Percentiles rank a stretch among this genome's conserved stretches.
Conservation (phyloP, 2,329 filamentous ascomycete species). For the Juglanconis oblonga region DNA sequence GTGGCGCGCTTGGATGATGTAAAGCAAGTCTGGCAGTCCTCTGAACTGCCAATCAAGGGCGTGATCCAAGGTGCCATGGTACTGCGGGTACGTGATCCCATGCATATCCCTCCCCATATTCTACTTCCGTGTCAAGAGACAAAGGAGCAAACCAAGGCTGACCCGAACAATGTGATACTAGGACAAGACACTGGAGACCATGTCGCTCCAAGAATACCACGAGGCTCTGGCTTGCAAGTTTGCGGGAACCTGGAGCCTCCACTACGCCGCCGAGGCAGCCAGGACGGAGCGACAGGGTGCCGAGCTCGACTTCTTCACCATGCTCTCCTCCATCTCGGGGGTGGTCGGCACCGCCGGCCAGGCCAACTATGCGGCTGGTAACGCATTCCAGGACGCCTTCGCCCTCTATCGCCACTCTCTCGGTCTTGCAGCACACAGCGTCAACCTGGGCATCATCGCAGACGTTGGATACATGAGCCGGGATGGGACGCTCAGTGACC, state of each 20-base stretch:
- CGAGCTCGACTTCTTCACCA: conserved; percentile 34
- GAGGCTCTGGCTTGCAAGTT: conserved; percentile 34
- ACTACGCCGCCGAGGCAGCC: conserved; percentile 24
- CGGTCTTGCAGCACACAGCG: conserved; percentile 30
- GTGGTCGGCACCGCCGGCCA: conserved; percentile 23
- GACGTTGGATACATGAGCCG: conserved; percentile 23
- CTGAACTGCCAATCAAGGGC: not conserved
- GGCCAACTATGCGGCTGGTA: conserved; percentile 34
- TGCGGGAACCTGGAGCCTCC: conserved; percentile 36
- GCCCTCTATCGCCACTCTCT: conserved; percentile 27
- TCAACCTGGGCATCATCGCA: conserved; percentile 34
- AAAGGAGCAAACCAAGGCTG: not conserved
- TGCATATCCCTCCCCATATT: not conserved
- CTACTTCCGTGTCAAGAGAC: not conserved
- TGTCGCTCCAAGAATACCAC: not conserved
- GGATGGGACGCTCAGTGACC: not conserved
- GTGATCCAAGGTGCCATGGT: conserved; percentile 10
- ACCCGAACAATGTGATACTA: not conserved
- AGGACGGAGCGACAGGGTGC: conserved; percentile 8
- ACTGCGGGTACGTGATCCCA: not conserved
- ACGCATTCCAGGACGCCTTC: conserved; percentile 33
- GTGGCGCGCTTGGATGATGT: not conserved
- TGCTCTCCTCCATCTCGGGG: conserved; percentile 29
- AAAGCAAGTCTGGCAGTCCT: not conserved
- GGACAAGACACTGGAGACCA: not conserved